Base-by-base conservation (phyloP, 768 basidiomycete species). In the Phylloporus sp. region DNA sequence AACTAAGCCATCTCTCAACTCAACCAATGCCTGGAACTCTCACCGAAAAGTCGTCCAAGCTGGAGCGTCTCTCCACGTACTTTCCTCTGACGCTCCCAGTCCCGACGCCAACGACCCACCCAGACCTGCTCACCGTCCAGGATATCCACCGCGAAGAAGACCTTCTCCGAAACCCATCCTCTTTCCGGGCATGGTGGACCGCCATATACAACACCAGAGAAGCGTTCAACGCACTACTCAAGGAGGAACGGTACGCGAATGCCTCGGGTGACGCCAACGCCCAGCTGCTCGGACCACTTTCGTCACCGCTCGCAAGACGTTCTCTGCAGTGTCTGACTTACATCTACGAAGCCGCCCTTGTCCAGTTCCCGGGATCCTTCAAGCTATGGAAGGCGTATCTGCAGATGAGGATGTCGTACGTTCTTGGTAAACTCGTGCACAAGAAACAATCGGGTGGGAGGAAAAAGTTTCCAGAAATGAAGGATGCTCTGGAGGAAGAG, bases 331-430 rank as follows among this genome's bases (percentile, higher is more conserved):
- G 86, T 43, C 73, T 95, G 28, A 87, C 88, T 3, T 94, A 90
- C 68, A 79, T 97, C n/a, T 98, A 97, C 66, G 97, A 99, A 70
- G 77, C 91, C 18, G 95, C 95, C 0, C 79, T 99, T 22, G 78
- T 72, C 4, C 81, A 94, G 56, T 97, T 97, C 62, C 88, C 95
- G 1, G 82, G 80, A 11, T 91, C 87, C 2, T 98, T 92, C 82
- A 94, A 97, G 68, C 72, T 98, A 47, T 98, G 97, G 97, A 94
- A 92, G 65, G 80, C 90, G 0, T 99, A 99, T 69, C 76, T 97
- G 38, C 78, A 77, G 45, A 82, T 86, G 72, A 81, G 97, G 43
- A 85, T 89, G 78, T 76, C 79, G 2, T 97, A 86, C 70, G 91
- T 98, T 4, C 75, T 95, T 10, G 97, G 95, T 3, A 85, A 80